Conservation (phyloP, 2,329 filamentous ascomycete species). For the Alternaria metachromatica region DNA sequence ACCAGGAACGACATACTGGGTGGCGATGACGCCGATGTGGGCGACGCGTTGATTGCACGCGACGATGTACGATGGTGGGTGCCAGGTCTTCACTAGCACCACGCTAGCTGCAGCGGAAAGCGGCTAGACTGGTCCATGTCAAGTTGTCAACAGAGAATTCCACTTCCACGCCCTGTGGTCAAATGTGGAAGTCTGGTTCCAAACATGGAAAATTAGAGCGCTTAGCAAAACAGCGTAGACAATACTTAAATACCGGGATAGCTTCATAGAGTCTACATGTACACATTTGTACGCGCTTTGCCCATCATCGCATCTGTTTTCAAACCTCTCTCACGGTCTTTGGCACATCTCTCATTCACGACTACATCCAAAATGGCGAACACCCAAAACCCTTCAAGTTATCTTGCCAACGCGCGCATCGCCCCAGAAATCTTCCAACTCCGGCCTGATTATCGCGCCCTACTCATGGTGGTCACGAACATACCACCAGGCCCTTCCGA, state of each 20-base stretch:
- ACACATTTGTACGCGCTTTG: neutral
- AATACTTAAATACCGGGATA: neutral
- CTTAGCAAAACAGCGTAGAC: neutral
- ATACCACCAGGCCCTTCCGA: conserved; percentile 45
- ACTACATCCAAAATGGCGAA: neutral
- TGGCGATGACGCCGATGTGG: neutral
- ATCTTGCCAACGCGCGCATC: conserved; percentile 14
- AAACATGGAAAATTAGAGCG: neutral
- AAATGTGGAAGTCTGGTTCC: neutral
- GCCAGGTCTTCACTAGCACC: neutral
- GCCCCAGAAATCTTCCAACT: conserved; percentile 41
- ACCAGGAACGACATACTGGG: conserved; percentile 25
- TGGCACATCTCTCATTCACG: too few relatives aligned
- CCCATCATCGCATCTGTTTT: neutral
- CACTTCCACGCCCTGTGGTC: conserved; percentile 9
- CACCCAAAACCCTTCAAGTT: neutral
- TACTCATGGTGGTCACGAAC: conserved; percentile 44
- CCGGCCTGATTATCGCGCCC: conserved; percentile 48
- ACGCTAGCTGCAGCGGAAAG: neutral
- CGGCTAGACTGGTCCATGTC: neutral
- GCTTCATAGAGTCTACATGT: neutral
- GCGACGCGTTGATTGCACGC: neutral
- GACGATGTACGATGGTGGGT: neutral
- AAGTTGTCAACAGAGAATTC: conserved; percentile 6
- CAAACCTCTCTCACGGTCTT: too few relatives aligned